phyloP scores from a whole-genome alignment of 208 protist genomes.

The Angomonas desouzai region DNA sequence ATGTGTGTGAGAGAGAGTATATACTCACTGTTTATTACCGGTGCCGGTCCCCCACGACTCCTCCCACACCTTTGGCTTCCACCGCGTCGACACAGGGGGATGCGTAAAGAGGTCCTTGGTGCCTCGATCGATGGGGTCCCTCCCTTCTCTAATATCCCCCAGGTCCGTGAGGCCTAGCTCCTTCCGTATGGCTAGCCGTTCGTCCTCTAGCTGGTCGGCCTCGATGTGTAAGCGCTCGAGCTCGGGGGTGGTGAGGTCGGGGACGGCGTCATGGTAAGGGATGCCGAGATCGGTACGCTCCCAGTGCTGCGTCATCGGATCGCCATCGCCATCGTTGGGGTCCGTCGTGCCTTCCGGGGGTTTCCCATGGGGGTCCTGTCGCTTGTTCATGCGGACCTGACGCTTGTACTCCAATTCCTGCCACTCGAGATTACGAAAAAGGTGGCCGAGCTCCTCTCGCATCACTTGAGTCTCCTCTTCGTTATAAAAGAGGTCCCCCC shows the following conservation, averaged over 20 bases:
- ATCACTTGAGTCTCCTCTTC: conserved; percentile 89
- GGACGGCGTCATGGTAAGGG: conserved; percentile 84
- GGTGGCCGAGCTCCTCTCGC: conserved; percentile 76
- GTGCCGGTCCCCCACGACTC: conserved; percentile 81
- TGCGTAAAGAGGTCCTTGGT: conserved; percentile 51
- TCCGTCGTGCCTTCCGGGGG: conserved; percentile 74
- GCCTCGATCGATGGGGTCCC: conserved; percentile 58
- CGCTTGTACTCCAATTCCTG: conserved; percentile 88
- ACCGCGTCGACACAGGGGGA: conserved; percentile 78
- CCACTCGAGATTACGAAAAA: conserved; percentile 89
- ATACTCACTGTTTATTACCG: conserved; percentile 33
- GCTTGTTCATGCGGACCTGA: conserved; percentile 83
- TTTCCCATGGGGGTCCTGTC: conserved; percentile 73
- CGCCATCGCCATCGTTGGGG: conserved; percentile 62
- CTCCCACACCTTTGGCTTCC: conserved; percentile 89
- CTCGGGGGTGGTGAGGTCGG: conserved; percentile 80
- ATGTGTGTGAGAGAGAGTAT: neutral
- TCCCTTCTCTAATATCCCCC: conserved; percentile 81
- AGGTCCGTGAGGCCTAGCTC: conserved; percentile 83
- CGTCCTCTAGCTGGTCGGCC: conserved; percentile 78
- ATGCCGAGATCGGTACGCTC: conserved; percentile 85
- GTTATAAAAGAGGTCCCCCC: conserved; percentile 89
- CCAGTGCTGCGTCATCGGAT: conserved; percentile 85
- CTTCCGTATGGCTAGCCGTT: conserved; percentile 75
- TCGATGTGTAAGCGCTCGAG: conserved; percentile 81